Conservation (phyloP, 2,329 filamentous ascomycete species). For the Beauveria pseudobassiana region DNA sequence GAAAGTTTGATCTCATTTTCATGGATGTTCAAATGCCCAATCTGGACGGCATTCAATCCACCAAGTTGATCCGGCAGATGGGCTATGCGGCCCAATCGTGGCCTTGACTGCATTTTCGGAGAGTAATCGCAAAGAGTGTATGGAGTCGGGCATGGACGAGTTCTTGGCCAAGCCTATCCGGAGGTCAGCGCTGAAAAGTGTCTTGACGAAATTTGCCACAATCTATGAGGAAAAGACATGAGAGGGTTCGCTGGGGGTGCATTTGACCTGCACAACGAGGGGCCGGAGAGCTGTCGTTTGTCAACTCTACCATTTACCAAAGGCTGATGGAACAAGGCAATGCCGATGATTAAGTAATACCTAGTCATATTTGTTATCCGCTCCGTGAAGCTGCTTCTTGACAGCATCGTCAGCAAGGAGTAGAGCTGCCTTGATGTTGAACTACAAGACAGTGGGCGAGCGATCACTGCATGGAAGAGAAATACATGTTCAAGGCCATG, state of each 20-base stretch:
- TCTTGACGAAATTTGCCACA: constrained; percentile 75
- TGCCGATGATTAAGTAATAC: too few species aligned
- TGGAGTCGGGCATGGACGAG: constrained; percentile 87
- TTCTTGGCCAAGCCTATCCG: constrained; percentile 74
- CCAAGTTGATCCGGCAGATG: constrained; percentile 74
- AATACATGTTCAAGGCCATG: too few species aligned
- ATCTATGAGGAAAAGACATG: constrained; percentile 57
- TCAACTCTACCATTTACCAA: too few species aligned
- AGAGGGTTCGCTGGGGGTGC: background rate
- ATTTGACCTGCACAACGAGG: background rate
- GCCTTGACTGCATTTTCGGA: constrained; percentile 86
- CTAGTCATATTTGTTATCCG: too few species aligned
- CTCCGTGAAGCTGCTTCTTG: too few species aligned
- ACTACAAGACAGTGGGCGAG: too few species aligned
- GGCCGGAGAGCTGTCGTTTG: too few species aligned
- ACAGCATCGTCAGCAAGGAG: too few species aligned
- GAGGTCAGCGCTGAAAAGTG: constrained; percentile 77
- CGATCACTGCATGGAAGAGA: too few species aligned
- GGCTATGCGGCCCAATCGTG: constrained; percentile 82
- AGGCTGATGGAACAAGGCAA: too few species aligned
- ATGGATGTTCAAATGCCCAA: constrained; percentile 98
- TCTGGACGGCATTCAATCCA: constrained; percentile 81
- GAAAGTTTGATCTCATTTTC: constrained; percentile 79
- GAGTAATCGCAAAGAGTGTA: constrained; percentile 77
- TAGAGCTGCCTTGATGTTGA: too few species aligned